phyloP scores from a whole-genome alignment of 2,329 filamentous ascomycete genomes.

The Colletotrichum sp. region DNA sequence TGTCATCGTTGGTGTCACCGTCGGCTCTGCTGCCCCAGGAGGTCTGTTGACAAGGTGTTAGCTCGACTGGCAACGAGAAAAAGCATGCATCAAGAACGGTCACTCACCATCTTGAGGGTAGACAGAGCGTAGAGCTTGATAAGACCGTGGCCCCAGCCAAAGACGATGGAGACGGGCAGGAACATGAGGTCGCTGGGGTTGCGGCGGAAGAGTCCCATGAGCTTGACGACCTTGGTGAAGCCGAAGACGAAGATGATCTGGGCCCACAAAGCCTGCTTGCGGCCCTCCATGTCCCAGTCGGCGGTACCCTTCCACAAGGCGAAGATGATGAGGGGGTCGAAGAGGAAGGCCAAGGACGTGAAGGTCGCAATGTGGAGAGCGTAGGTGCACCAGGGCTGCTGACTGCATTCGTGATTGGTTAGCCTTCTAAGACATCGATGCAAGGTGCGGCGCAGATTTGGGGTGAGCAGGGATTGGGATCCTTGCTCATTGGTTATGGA shows the following conservation, averaged over 20 bases:
- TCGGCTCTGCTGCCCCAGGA: slow-evolving; percentile 95
- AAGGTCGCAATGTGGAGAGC: slow-evolving; percentile 92
- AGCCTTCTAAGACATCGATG: slow-evolving; percentile 6
- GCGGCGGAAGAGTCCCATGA: slow-evolving; percentile 83
- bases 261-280: slow-evolving; percentile 61
- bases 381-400: slow-evolving; percentile 92
- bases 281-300: slow-evolving; percentile 59
- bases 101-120: slow-evolving; percentile 81
- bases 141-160: slow-evolving; percentile 90
- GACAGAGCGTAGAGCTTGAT: slow-evolving; percentile 90
- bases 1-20: slow-evolving; percentile 81
- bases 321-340: slow-evolving; percentile 76
- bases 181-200: slow-evolving; percentile 83
- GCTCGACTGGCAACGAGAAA: neutral
- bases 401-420: slow-evolving; percentile 55
- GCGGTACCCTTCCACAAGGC: slow-evolving; percentile 73
- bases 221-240: slow-evolving; percentile 90
- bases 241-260: slow-evolving; percentile 77
- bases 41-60: slow-evolving; percentile 61
- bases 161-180: slow-evolving; percentile 84
- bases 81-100: neutral
- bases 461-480: neutral
- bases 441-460: neutral
- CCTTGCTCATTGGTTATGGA: neutral
- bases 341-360: slow-evolving; percentile 82